These are phyloP conservation scores for Colletotrichum sp. DNA, from an alignment of 2,329 filamentous ascomycete genomes.

Conservation along the genomic window DNA sequence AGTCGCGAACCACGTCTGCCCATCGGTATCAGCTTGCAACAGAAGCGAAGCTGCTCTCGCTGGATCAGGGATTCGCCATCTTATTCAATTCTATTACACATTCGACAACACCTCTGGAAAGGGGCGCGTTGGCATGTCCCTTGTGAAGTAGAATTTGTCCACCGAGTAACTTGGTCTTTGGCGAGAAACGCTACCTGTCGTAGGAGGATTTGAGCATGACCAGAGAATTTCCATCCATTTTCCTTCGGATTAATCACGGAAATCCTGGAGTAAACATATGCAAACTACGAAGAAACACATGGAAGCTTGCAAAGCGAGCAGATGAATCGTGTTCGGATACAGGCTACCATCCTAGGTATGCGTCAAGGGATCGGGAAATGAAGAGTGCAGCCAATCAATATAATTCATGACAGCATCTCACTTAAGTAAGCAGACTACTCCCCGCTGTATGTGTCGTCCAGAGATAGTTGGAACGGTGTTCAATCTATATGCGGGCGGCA, in stretches of 20 bases:
- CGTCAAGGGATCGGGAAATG: accelerated
- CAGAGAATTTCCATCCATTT: too few species aligned
- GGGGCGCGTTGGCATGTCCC: background rate
- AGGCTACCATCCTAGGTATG: background rate
- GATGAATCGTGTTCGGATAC: background rate
- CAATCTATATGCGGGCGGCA: accelerated
- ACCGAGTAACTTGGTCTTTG: background rate
- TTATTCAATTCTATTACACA: background rate
- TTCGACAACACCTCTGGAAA: background rate
- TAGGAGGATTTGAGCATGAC: too few species aligned
- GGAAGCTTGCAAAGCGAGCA: background rate
- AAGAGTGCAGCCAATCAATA: background rate
- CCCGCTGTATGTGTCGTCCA: background rate
- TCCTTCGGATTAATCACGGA: too few species aligned
- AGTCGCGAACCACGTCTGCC: background rate
- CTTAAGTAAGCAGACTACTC: too few species aligned
- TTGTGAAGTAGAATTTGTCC: background rate
- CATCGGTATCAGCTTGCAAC: background rate
- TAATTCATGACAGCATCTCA: too few species aligned
- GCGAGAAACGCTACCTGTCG: too few species aligned
- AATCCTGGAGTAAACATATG: background rate
- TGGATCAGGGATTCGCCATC: accelerated
- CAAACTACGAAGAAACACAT: background rate
- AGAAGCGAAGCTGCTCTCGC: background rate
- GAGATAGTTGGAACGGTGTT: accelerated